Evolutionary conservation across 2,329 filamentous ascomycete genomes (phyloP), one percentile per base, ranked within the genome.

Genomic region (Onygenales sp.): DNA sequence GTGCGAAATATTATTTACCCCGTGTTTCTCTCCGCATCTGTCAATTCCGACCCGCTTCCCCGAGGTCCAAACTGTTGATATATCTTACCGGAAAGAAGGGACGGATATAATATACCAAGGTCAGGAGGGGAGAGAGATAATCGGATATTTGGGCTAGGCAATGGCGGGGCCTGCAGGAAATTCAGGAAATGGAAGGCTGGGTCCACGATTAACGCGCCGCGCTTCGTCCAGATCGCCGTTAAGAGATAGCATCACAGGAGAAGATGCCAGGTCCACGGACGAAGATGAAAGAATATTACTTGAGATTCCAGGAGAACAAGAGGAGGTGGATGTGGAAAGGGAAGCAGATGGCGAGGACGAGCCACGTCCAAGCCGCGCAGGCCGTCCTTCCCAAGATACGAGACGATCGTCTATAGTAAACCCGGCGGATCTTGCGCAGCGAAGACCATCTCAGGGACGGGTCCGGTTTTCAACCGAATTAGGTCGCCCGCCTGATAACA

Each of bases 261-360:
- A 14, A 13, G 49, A 47, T 45, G 49, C 8, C 21, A 35, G 13
- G 2, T 7, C 6, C 5, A 6, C 3, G 17, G 51, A 45, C 17
- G 72, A 76, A 55, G 76, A 76, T 3, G 75, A 75, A 21, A 72
- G 72, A 55, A 72, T 69, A 52, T 64, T 78, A 17, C 68, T 78
- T 31, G 66, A 69, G 41, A 65, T 66, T 7, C 63, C 45, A 14
- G 44, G 52, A 13, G 43, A 21, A 14, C 42, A 32, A 27, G 21
- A 35, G 14, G 36, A 46, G 10, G 32, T 7, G 14, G 41, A 51
- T 43, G 33, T 13, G 14, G 35, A 21, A 33, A 45, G 44, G 17
- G 7, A 11, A 13, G 14, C 4, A 33, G 38, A 17, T 4, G 35
- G 32, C 17, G 27, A n/a, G 8, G 55, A 55, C n/a, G 21, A 21